These are phyloP conservation scores for Ormosia semicastrata DNA, from an alignment of 306 rosid genomes.

Conservation along the genomic window DNA sequence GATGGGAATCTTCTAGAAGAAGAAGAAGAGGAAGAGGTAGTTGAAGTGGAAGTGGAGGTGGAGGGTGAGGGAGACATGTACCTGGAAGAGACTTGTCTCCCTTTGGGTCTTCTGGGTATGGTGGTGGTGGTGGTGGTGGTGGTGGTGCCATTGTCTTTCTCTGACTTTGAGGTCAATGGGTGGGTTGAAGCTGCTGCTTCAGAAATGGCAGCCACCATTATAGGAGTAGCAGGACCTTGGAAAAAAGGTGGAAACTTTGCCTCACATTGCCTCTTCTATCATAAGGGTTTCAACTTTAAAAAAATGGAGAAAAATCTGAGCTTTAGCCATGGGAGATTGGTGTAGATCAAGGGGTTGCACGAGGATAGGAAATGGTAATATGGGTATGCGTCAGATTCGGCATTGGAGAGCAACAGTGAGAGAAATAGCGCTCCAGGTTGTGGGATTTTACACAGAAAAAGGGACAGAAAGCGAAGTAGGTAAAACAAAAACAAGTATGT, in stretches of 20 bases:
- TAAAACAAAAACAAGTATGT: neutral
- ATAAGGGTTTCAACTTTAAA: neutral
- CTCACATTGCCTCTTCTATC: conserved; percentile 50
- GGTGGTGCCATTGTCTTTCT: conserved; percentile 61
- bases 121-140: neutral
- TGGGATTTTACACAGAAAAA: conserved; percentile 28
- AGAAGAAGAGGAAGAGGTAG: conserved; percentile 52
- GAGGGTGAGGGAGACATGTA: conserved; percentile 92
- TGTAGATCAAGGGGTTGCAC: conserved; percentile 37
- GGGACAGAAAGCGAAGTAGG: conserved; percentile 40
- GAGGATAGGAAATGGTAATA: conserved; percentile 21
- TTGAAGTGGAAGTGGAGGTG: conserved; percentile 62
- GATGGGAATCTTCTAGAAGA: conserved; percentile 86
- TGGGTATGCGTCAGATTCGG: conserved; percentile 45
- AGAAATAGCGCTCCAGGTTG: conserved; percentile 26
- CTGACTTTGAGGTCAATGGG: conserved; percentile 41
- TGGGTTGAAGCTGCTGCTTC: conserved; percentile 49
- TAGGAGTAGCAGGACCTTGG: conserved; percentile 21
- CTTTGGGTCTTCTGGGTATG: conserved; percentile 59
- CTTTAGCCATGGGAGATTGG: neutral
- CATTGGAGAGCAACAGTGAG: conserved; percentile 41
- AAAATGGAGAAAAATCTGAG: conserved; percentile 16
- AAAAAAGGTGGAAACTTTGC: conserved; percentile 9
- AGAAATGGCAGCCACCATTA: conserved; percentile 96
- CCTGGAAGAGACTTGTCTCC: conserved; percentile 89